phyloP scores from a whole-genome alignment of 1,139 yeast genomes.

The Diutina siamensis region DNA sequence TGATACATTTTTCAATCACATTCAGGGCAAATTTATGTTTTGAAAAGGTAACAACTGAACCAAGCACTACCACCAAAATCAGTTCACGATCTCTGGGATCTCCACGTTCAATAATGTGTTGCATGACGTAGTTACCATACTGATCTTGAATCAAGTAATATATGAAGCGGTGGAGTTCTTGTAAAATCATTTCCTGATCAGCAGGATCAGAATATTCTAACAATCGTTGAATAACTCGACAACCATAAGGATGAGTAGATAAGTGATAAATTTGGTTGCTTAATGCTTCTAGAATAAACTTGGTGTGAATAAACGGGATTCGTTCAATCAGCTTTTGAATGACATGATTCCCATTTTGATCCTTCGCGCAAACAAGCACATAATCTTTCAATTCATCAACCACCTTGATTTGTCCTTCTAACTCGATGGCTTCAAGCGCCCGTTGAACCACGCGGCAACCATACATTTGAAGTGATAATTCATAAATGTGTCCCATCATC shows the following conservation, averaged over 20 bases:
- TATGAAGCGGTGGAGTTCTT: conserved; percentile 62
- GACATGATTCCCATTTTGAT: conserved; percentile 97
- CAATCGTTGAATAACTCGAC: conserved; percentile 89
- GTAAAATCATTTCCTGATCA: conserved; percentile 55
- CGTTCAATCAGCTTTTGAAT: conserved; percentile 89
- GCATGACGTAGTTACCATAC: conserved; percentile 95
- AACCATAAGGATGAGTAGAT: conserved; percentile 94
- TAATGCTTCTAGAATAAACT: conserved; percentile 64
- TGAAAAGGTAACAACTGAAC: conserved; percentile 68
- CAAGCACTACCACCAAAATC: conserved; percentile 30
- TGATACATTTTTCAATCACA: conserved; percentile 89
- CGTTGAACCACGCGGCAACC: conserved; percentile 96
- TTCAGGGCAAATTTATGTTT: conserved; percentile 96
- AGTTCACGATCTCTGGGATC: conserved; percentile 33
- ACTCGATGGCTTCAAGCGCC: conserved; percentile 67
- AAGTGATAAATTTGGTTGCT: conserved; percentile 75
- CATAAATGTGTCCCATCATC: conserved; percentile 69
- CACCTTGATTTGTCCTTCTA: conserved; percentile 59
- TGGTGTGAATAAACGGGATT: conserved; percentile 61
- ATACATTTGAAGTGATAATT: conserved; percentile 83
- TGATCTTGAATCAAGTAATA: conserved; percentile 85
- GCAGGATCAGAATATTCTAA: conserved; percentile 59
- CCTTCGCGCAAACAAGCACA: conserved; percentile 74
- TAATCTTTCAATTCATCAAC: conserved; percentile 63
- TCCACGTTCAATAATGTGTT: conserved; percentile 84